Evolutionary conservation across 2,329 filamentous ascomycete genomes (phyloP), one percentile per base, ranked within the genome.

Genomic region (Fusarium nisikadoi): DNA sequence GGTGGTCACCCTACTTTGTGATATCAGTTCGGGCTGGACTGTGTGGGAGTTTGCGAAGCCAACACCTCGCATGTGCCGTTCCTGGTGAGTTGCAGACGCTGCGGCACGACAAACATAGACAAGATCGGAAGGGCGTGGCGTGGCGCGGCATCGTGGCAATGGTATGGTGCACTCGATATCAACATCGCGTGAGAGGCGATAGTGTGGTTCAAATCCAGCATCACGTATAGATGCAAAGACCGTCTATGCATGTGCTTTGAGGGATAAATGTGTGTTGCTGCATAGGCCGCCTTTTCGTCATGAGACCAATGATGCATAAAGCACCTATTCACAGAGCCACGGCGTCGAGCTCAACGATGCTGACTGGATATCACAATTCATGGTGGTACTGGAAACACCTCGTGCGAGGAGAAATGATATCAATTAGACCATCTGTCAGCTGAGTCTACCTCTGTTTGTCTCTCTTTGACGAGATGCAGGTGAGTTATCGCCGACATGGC

Each of bases 401-500:
- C 50, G 70, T 57, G 64, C 54, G 65, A 59, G 52, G 67, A 67
- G 43, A 69, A 49, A 33, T 43, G 63, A 56, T 53, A 64, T 68
- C 58, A 59, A 53, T 38, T 53, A 43, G 31, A 60, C 50, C 49
- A 25, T 36, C 55, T 25, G 62, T 69, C 71, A 73, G 67, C 71
- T 69, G 68, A 73, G 65, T 60, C 61, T 61, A 23, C 31, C 29
- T 66, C 38, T 55, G 50, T 38, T 56, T 64, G 50, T 65, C 59
- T 43, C 25, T 43, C 38, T 52, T 31, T 42, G 50, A 65, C 41
- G 27, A 39, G 42, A 69, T 72, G 71, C 68, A 72, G 60, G 61
- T 74, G 68, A 72, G 71, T 66, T 70, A 71, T 74, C 60, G 61
- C 71, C 50, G 52, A 64, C 70, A 73, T 71, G 49, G 47, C 52